phyloP scores from a whole-genome alignment of 331 rosid genomes.

The Quercus lobata region DNA sequence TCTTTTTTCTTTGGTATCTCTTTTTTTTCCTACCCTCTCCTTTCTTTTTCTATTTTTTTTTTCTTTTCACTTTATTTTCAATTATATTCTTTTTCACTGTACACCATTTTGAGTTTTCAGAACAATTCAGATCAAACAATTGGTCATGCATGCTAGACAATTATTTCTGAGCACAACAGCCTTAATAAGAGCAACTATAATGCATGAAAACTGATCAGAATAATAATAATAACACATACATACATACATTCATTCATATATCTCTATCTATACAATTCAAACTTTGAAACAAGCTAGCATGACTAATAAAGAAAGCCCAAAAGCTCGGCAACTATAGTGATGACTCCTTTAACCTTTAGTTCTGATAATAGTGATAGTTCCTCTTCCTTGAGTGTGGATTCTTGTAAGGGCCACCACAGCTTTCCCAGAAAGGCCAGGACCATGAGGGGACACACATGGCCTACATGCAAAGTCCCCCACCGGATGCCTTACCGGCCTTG shows the following conservation, averaged over 20 bases:
- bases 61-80: neutral
- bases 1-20: neutral
- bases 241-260: neutral
- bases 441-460: slow-evolving; percentile 78
- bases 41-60: neutral
- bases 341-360: slow-evolving; percentile 51
- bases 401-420: slow-evolving; percentile 93
- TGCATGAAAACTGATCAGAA: neutral
- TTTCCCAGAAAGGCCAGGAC: slow-evolving; percentile 94
- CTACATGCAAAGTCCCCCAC: slow-evolving; percentile 96
- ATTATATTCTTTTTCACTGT: neutral
- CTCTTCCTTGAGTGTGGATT: slow-evolving; percentile 92
- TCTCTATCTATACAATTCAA: slow-evolving; percentile 45
- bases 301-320: neutral
- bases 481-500: slow-evolving; percentile 95
- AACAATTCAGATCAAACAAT: slow-evolving; percentile 8
- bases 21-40: neutral
- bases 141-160: slow-evolving; percentile 17
- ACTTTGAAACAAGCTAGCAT: slow-evolving; percentile 27
- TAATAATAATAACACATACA: neutral
- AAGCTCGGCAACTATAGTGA: slow-evolving; percentile 25
- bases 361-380: slow-evolving; percentile 95
- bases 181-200: slow-evolving; percentile 10
- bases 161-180: slow-evolving; percentile 21
- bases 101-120: slow-evolving; percentile 7